phyloP scores from a whole-genome alignment of 148 eudicot species.

The Rhododendron griersonianum region DNA sequence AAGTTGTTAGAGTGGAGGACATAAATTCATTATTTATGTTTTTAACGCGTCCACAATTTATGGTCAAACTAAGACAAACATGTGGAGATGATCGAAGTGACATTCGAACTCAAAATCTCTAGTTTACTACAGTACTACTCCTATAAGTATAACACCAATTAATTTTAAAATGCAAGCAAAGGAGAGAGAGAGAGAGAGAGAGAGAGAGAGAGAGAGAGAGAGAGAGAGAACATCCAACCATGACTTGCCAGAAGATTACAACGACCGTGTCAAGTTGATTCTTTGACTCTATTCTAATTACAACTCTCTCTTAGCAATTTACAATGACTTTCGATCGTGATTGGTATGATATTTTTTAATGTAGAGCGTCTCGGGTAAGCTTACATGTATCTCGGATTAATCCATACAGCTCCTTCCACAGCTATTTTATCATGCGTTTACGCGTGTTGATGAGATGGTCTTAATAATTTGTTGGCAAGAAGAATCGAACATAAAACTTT shows the following conservation, averaged over 20 bases:
- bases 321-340: neutral
- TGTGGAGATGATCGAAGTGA: neutral
- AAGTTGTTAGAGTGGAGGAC: neutral
- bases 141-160: neutral
- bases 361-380: neutral
- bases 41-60: neutral
- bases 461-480: too few species aligned
- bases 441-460: too few species aligned
- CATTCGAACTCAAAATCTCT: neutral
- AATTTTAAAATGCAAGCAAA: too few species aligned
- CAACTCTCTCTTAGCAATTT: neutral
- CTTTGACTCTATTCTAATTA: neutral
- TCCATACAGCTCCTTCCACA: neutral
- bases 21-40: neutral
- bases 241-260: neutral
- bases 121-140: neutral
- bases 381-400: too few species aligned
- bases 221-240: neutral
- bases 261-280: neutral
- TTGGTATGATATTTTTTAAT: neutral
- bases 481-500: too few species aligned
- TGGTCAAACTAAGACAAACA: neutral
- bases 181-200: neutral
- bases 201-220: too few species aligned
- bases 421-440: too few species aligned